These are phyloP conservation scores for Brassica rapa DNA, from an alignment of 345 rosid genomes.

Conservation along the genomic window DNA sequence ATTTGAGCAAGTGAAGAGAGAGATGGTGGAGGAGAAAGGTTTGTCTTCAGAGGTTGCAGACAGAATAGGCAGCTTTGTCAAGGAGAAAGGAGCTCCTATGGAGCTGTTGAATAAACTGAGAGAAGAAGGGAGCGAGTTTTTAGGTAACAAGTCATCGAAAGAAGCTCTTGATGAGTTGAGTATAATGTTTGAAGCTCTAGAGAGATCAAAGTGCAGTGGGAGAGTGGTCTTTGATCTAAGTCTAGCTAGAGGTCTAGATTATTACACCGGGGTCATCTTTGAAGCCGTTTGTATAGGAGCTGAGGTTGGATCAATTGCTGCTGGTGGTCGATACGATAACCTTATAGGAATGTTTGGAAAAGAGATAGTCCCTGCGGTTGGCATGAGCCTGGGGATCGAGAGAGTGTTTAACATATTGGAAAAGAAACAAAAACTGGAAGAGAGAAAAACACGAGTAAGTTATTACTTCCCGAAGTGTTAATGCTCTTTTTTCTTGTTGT, in stretches of 20 bases:
- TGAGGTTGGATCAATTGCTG: conserved; percentile 90
- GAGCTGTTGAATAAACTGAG: conserved; percentile 63
- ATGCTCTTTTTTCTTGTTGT: not conserved
- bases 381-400: conserved; percentile 93
- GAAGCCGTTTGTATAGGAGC: conserved; percentile 88
- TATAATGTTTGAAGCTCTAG: conserved; percentile 81
- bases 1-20: conserved; percentile 80
- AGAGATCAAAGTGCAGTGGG: conserved; percentile 67
- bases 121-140: conserved; percentile 58
- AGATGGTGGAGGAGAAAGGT: conserved; percentile 97
- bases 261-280: conserved; percentile 91
- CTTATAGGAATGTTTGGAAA: conserved; percentile 88
- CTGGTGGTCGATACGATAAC: conserved; percentile 93
- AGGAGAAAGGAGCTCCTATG: conserved; percentile 71
- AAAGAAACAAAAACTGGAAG: conserved; percentile 55
- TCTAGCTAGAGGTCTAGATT: conserved; percentile 98
- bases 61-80: conserved; percentile 70
- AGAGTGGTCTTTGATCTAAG: conserved; percentile 92
- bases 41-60: conserved; percentile 69
- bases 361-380: conserved; percentile 89
- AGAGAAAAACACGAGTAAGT: conserved; percentile 36
- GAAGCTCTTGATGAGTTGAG: conserved; percentile 74
- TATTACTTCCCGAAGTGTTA: conserved; percentile 26
- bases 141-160: conserved; percentile 58
- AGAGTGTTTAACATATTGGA: conserved; percentile 88